Base-by-base conservation (phyloP, 2,329 filamentous ascomycete genomes). In the Cryphonectria radicalis region DNA sequence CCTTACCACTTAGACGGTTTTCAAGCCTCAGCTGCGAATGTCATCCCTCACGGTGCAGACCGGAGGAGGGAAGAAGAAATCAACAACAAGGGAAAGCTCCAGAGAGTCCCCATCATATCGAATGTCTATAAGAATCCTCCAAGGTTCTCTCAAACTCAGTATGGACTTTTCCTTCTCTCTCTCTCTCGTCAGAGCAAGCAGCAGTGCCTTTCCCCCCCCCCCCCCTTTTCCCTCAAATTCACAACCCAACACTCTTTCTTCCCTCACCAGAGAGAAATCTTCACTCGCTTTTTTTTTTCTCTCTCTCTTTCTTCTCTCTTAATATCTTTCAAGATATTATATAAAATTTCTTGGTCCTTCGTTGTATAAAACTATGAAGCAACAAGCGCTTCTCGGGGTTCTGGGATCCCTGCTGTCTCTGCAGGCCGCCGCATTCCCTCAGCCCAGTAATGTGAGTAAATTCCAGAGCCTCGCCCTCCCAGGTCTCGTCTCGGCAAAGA, bases 101-200 rank as follows among this genome's bases (percentile, higher is more conserved):
- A 59, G 55, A 32, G 42, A 17, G 13, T 43, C 42, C 13, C 5
- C 55, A 19, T 22, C 42, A 19, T 4, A 14, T 28, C 32, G 62
- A 62, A 63, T 28, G 25, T 53, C 66, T 71, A 71, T 71, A 71
- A 71, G 59, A 69, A 62, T 68, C 53, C 40, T n/a, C 28, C 32
- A 53, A 22, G 42, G 53, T 69, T 66, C 66, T 69, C 22, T 50
- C 67, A 71, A 71, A 67, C 62, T 63, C 67, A 55, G 40, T 53
- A 71, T 66, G 70, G 25, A 67, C n/a, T 42, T n/a, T 8, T 19
- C n/a, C 46, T 22, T 50, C 37, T 40, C 37, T 40, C 37, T 43
- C 37, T 40, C 37, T 40, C 37, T 43, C n/a, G 42, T 10, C n/a
- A 32, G 55, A 59, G 55, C 55, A 50, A 59, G 40, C 46, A 70